Evolutionary conservation across 2,329 filamentous ascomycete species (phyloP), one percentile per base, ranked within the genome.

Genomic region (Trichoderma sp.): DNA sequence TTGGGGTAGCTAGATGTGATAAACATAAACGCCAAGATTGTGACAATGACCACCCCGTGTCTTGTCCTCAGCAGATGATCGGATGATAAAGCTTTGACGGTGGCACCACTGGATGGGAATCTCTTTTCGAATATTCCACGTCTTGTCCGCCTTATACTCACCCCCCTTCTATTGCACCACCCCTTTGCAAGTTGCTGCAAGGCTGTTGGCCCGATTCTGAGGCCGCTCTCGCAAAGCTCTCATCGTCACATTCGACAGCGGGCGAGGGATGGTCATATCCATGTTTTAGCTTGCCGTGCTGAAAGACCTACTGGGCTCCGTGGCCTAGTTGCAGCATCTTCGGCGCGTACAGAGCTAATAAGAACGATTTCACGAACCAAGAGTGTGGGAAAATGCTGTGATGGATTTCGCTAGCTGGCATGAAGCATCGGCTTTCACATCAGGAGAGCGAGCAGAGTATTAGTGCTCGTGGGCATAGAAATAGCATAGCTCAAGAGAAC

Each of bases 261-360:
- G 53, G 17, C 30, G 68, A 43, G 28, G 32, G 12, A 64, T 43
- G n/a, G 58, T 39, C 47, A 70, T 58, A 30, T 32, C 59, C 20
- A 6, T 13, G 26, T n/a, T 26, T 39, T 39, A 13, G 32, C 23
- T 17, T 39, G 30, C 53, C 23, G 26, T 70, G 53, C n/a, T 3
- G 34, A 23, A 50, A 30, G 23, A 28, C 13, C 30, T 30, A 64
- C 43, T 53, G 6, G 47, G 11, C 23, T 17, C 23, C 17, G 20
- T 26, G 13, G 58, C 28, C 39, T 34, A 11, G 57, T 17, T 55
- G 47, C 68, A 70, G 59, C 17, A 69, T 64, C 23, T 55, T 32
- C 47, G 68, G 68, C 68, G 70, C 62, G 70, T 67, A 66, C 63
- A 71, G 62, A 67, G 55, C 62, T 67, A 61, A 71, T 71, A 23